phyloP scores from a whole-genome alignment of 441 rosid genomes.

The Adansonia grandidieri region DNA sequence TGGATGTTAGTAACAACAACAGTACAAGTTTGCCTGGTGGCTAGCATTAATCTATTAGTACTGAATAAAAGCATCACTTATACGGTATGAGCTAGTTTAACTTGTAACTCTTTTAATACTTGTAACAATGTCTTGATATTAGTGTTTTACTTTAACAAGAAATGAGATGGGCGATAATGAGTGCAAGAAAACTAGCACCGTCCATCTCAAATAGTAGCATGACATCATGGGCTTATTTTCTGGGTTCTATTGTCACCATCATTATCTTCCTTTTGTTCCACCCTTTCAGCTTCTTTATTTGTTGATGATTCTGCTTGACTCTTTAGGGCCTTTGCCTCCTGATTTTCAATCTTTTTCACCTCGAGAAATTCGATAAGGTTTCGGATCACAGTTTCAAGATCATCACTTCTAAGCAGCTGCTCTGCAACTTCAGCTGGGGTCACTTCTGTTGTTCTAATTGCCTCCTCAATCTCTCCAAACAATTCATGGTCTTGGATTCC shows the following conservation, averaged over 20 bases:
- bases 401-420: conserved; percentile 55
- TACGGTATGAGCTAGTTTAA: background rate
- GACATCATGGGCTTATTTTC: background rate
- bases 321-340: conserved; percentile 29
- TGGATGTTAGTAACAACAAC: background rate
- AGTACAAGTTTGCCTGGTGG: background rate
- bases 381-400: conserved; percentile 34
- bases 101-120: background rate
- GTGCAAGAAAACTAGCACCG: background rate
- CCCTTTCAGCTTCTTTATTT: background rate
- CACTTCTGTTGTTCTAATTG: conserved; percentile 33
- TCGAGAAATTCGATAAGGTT: conserved; percentile 41
- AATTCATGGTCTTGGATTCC: conserved; percentile 36
- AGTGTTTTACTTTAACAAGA: background rate
- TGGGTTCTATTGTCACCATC: background rate
- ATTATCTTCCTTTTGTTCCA: background rate
- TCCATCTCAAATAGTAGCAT: background rate
- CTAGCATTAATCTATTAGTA: background rate
- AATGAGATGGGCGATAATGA: background rate
- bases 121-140: background rate
- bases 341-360: conserved; percentile 36
- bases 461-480: conserved; percentile 42
- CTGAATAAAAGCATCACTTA: background rate
- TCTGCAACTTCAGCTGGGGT: conserved; percentile 68
- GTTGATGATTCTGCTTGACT: conserved; percentile 1